These are phyloP conservation scores for Acer yangbiense DNA, from an alignment of 345 rosid species.

Conservation along the genomic window DNA sequence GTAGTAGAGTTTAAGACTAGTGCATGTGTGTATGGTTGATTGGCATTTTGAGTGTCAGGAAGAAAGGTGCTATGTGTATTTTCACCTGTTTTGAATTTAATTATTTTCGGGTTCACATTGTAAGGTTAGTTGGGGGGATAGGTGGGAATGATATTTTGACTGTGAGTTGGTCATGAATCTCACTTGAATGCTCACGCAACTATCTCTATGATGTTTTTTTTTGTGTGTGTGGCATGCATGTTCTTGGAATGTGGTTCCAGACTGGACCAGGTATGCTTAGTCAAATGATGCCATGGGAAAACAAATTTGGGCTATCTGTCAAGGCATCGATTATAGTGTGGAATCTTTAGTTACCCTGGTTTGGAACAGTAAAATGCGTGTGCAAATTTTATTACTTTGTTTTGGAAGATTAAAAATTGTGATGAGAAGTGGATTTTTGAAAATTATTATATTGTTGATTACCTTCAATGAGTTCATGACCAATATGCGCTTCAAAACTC, in stretches of 20 bases:
- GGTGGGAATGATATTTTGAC: not conserved
- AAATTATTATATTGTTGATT: not conserved
- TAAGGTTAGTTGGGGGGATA: too few relatives aligned
- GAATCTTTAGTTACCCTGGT: not conserved
- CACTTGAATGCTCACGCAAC: not conserved
- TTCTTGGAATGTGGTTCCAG: not conserved
- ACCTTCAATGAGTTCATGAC: not conserved
- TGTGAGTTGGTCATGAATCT: not conserved
- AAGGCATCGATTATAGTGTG: not conserved
- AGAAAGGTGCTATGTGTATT: too few relatives aligned
- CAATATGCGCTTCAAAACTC: not conserved
- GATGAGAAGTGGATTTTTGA: not conserved
- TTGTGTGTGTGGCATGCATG: not conserved
- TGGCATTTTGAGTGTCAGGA: too few relatives aligned
- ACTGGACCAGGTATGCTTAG: not conserved
- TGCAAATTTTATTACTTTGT: not conserved
- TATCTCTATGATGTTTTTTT: not conserved
- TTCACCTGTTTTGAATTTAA: too few relatives aligned
- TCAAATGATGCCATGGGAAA: not conserved
- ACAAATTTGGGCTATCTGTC: not conserved
- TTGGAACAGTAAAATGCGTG: not conserved
- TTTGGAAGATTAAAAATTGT: not conserved
- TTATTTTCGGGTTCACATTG: too few relatives aligned
- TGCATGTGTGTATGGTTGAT: too few relatives aligned
- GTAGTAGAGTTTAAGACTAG: not conserved